Conservation (phyloP, 768 basidiomycete genomes). For the Tulasnella sp. region DNA sequence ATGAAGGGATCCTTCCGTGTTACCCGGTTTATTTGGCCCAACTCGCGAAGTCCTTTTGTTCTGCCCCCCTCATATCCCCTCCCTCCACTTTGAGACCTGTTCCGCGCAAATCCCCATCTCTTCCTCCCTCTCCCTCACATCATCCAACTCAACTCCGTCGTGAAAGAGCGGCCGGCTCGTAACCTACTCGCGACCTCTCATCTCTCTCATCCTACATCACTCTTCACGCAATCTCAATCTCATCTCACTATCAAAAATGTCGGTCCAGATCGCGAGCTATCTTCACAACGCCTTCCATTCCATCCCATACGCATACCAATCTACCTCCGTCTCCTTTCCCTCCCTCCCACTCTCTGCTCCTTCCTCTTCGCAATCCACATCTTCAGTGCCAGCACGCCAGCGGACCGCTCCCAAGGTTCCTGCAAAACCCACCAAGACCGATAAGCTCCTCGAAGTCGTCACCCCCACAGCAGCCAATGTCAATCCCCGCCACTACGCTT, state of each 20-base stretch:
- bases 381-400: background rate
- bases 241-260: background rate
- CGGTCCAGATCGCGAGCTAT: constrained; percentile 2
- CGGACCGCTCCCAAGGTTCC: background rate
- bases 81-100: background rate
- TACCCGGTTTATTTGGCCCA: constrained; percentile 12
- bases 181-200: background rate
- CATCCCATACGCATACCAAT: background rate
- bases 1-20: no score
- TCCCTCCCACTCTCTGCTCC: background rate
- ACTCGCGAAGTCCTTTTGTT: constrained; percentile 13
- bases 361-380: background rate
- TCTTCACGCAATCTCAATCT: background rate
- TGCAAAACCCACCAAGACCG: background rate
- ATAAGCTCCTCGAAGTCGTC: background rate
- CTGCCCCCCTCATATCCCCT: constrained; percentile 12
- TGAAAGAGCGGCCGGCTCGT: background rate
- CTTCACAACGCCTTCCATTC: background rate
- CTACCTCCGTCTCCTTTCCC: constrained; percentile 1
- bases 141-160: background rate
- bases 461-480: background rate
- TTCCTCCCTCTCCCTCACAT: constrained; percentile 5
- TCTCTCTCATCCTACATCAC: background rate
- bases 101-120: background rate
- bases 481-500: constrained; percentile 1